Conservation (phyloP, 257 asterid genomes). For the Henckelia pumila region DNA sequence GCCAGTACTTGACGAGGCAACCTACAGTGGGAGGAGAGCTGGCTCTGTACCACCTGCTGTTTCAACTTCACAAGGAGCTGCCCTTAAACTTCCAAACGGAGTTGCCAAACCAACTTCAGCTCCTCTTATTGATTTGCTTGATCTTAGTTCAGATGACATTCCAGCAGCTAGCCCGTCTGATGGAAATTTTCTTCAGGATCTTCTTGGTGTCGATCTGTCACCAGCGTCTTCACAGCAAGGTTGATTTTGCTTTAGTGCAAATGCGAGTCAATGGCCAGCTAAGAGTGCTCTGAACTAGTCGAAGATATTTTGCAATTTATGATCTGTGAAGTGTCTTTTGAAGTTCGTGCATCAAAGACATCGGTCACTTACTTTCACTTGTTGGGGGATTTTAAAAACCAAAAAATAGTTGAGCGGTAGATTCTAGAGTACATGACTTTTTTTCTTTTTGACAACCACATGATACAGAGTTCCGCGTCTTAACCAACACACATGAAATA, state of each 20-base stretch:
- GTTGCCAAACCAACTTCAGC: constrained; percentile 60
- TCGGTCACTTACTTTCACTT: neutral
- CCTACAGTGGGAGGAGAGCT: constrained; percentile 76
- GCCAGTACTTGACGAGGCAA: constrained; percentile 96
- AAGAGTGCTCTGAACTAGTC: constrained; percentile 16
- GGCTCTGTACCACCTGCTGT: constrained; percentile 68
- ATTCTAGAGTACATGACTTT: neutral
- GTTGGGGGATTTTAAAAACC: constrained; percentile 15
- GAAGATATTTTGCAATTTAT: constrained; percentile 4
- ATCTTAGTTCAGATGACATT: constrained; percentile 70
- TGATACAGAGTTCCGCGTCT: constrained; percentile 1
- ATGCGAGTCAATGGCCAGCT: constrained; percentile 6
- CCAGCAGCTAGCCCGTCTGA: constrained; percentile 72
- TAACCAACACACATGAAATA: neutral
- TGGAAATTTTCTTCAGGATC: constrained; percentile 87
- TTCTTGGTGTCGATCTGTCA: constrained; percentile 75
- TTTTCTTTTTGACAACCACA: neutral
- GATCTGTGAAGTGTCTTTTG: constrained; percentile 9
- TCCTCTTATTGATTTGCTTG: constrained; percentile 86
- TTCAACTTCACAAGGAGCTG: constrained; percentile 74
- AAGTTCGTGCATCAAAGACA: constrained; percentile 12
- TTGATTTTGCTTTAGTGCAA: constrained; percentile 25
- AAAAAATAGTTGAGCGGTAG: neutral
- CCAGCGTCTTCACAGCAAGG: constrained; percentile 61
- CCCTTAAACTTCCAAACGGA: constrained; percentile 81